These are phyloP conservation scores for Pythium monospermum DNA, from an alignment of 352 stramenopile genomes.

Conservation along the genomic window DNA sequence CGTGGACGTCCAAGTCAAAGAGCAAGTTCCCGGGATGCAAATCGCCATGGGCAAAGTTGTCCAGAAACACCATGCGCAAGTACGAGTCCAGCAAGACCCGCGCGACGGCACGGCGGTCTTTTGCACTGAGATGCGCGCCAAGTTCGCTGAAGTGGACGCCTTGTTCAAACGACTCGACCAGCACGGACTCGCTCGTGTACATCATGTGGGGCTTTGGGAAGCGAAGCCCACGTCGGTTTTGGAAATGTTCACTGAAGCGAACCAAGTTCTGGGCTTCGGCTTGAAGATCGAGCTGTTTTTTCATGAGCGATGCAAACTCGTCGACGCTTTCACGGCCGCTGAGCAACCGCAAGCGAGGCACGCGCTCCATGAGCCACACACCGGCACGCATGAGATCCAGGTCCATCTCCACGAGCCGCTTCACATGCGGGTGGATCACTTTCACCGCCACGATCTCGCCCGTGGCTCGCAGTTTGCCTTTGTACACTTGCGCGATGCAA, in stretches of 20 bases:
- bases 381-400: slow-evolving; percentile 69
- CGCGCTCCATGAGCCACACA: slow-evolving; percentile 55
- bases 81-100: slow-evolving; percentile 83
- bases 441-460: slow-evolving; percentile 87
- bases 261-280: slow-evolving; percentile 88
- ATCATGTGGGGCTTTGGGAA: slow-evolving; percentile 76
- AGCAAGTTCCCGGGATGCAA: slow-evolving; percentile 92
- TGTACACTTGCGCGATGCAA: slow-evolving; percentile 94
- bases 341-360: slow-evolving; percentile 64
- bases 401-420: slow-evolving; percentile 84
- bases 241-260: slow-evolving; percentile 77
- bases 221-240: slow-evolving; percentile 41
- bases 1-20: slow-evolving; percentile 36
- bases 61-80: slow-evolving; percentile 93
- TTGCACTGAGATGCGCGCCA: slow-evolving; percentile 34
- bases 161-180: slow-evolving; percentile 90
- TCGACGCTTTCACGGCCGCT: slow-evolving; percentile 74
- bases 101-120: slow-evolving; percentile 57
- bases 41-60: slow-evolving; percentile 94
- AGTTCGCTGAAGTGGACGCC: slow-evolving; percentile 75
- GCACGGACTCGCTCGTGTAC: slow-evolving; percentile 72
- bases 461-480: slow-evolving; percentile 59
- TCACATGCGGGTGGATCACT: slow-evolving; percentile 90
- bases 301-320: slow-evolving; percentile 86
- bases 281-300: slow-evolving; percentile 88